Base-by-base conservation (phyloP, 768 basidiomycete genomes). In the Lactarius tabidus region DNA sequence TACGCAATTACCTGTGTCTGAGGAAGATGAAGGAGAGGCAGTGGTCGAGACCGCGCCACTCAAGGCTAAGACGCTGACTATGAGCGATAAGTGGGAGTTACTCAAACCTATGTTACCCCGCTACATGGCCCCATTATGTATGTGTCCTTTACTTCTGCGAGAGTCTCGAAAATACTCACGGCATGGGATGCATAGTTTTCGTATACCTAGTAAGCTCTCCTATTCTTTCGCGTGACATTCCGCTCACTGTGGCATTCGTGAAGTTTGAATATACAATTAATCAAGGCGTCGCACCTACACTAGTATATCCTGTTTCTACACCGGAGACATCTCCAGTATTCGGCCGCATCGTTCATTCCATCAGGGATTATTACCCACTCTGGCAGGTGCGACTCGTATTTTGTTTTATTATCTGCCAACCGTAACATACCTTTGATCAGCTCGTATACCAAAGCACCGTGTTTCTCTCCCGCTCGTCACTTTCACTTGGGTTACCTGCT, bases 91-190 rank as follows among this genome's bases (percentile, higher is more conserved):
- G 77, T 85, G 91, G 83, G 77, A 79, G 29, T 78, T 99, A 6
- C 88, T 92, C 57, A 85, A 81, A 72, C 95, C 96, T 6, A 76
- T 98, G 68, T 73, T 97, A 41, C 62, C 81, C 59, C 86, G 84
- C 68, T 98, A 93, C 74, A 98, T 98, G 95, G 71, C 95, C n/a
- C 95, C 95, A 3, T 77, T 99, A 48, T 92, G 91, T 93, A 69
- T 79, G 91, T 82, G 3, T 53, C 35, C 18, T 14, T 18, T 26
- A 33, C 39, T 59, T 58, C 8, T 45, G 15, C 14, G 41, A 3
- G 29, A 36, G 31, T 12, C 20, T 1, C 20, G 6, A 15, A 39
- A 33, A 64, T 12, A 39, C 58, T 60, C 58, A 56, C 33, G 35
- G 59, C 7, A 45, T 39, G 35, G 14, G 23, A 28, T 23, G 15